phyloP scores from a whole-genome alignment of 2,329 filamentous ascomycete genomes.

The Ophiostoma populinum region DNA sequence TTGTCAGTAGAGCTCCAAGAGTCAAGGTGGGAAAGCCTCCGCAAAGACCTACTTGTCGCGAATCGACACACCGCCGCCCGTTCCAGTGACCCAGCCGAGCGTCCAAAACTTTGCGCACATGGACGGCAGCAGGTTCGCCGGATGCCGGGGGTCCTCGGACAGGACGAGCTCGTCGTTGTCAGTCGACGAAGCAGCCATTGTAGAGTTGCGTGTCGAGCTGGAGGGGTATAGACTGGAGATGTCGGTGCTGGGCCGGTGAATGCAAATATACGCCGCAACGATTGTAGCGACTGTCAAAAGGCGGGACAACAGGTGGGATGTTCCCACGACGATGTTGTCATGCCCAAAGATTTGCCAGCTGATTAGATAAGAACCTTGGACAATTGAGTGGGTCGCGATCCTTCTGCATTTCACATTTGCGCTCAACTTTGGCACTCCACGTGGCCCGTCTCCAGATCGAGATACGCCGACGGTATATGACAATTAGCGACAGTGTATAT shows the following conservation, averaged over 20 bases:
- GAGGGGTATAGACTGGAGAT: too few relatives aligned
- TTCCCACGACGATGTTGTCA: too few relatives aligned
- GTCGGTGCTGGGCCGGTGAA: too few relatives aligned
- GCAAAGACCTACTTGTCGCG: constrained; percentile 33
- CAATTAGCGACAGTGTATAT: too few relatives aligned
- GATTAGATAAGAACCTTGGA: neutral
- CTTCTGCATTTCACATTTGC: neutral
- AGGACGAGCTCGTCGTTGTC: constrained; percentile 37
- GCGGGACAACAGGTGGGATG: too few relatives aligned
- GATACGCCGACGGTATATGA: constrained; percentile 3
- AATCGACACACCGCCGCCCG: constrained; percentile 68
- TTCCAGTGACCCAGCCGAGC: constrained; percentile 84
- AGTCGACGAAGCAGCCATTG: constrained; percentile 6
- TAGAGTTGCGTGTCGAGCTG: too few relatives aligned
- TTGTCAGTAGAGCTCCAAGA: neutral
- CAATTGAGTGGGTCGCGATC: neutral
- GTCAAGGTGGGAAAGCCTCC: neutral
- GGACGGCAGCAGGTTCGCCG: constrained; percentile 84
- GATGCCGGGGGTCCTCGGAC: constrained; percentile 61
- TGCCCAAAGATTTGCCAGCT: too few relatives aligned
- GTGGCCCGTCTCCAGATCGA: constrained; percentile 6
- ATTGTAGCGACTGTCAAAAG: too few relatives aligned
- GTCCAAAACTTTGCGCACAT: constrained; percentile 93
- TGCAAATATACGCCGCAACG: too few relatives aligned
- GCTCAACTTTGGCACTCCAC: constrained; percentile 8